Evolutionary conservation across 73 alveolate species (phyloP).

Genomic region (Uronychia binucleata): DNA sequence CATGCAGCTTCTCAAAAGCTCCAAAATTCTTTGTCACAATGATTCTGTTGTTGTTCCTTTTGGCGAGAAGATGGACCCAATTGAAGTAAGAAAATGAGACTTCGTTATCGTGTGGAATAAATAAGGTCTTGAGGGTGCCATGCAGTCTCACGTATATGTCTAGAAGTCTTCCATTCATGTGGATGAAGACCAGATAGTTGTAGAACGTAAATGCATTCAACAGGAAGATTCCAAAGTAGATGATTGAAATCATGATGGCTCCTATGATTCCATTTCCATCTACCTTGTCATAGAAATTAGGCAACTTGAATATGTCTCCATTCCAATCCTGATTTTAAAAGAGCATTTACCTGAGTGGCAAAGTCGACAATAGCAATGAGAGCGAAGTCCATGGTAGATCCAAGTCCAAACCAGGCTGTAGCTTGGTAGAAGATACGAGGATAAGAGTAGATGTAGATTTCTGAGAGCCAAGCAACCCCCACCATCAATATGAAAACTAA

Average conservation of each 20-base stretch:
- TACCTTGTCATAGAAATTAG: slow-evolving; percentile 38
- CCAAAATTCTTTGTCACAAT: slow-evolving; percentile 40
- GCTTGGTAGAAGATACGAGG: slow-evolving; percentile 48
- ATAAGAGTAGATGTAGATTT: slow-evolving; percentile 50
- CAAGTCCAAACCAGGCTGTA: slow-evolving; percentile 67
- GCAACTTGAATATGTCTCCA: slow-evolving; percentile 61
- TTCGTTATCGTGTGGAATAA: slow-evolving; percentile 77
- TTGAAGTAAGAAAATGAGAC: slow-evolving; percentile 48
- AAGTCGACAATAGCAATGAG: slow-evolving; percentile 56
- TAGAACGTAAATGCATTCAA: slow-evolving; percentile 54
- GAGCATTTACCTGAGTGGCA: slow-evolving; percentile 9
- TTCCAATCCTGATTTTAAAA: slow-evolving; percentile 13
- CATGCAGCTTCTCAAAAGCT: neutral
- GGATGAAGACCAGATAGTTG: slow-evolving; percentile 63
- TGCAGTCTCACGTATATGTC: slow-evolving; percentile 60
- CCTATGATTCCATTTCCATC: slow-evolving; percentile 65
- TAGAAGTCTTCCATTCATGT: slow-evolving; percentile 69
- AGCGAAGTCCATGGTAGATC: slow-evolving; percentile 54
- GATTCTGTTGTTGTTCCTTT: slow-evolving; percentile 46
- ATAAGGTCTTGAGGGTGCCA: slow-evolving; percentile 56
- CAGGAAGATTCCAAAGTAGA: slow-evolving; percentile 39
- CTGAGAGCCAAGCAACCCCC: slow-evolving; percentile 33
- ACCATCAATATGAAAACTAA: slow-evolving; percentile 26
- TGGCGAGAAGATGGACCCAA: slow-evolving; percentile 51
- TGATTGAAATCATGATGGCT: slow-evolving; percentile 36